phyloP scores from a whole-genome alignment of 1,284 basidiomycete genomes.

The Neolentinus lepideus region DNA sequence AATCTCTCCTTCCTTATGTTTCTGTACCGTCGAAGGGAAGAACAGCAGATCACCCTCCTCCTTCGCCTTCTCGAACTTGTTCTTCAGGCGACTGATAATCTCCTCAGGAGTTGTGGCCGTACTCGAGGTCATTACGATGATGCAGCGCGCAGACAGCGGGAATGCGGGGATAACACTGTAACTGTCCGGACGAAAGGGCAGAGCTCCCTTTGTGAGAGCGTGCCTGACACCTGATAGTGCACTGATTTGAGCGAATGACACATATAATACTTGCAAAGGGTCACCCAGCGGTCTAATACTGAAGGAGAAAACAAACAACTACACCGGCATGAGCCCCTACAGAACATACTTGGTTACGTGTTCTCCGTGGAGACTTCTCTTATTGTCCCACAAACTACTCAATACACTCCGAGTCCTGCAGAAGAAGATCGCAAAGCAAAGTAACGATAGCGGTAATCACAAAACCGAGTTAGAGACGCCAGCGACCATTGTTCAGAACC shows the following conservation, averaged over 20 bases:
- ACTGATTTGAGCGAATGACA: too few relatives aligned
- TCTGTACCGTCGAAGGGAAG: conserved; percentile 64
- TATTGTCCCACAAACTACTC: neutral
- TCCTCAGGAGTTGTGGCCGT: conserved; percentile 27
- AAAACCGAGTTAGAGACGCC: neutral
- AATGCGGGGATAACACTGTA: too few relatives aligned
- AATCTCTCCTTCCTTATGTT: conserved; percentile 51
- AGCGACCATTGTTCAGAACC: neutral
- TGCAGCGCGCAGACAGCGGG: too few relatives aligned
- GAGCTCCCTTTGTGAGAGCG: too few relatives aligned
- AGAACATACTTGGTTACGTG: too few relatives aligned
- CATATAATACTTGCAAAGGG: too few relatives aligned
- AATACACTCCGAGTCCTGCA: neutral
- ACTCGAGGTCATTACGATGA: neutral
- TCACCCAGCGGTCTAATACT: too few relatives aligned
- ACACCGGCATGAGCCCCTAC: too few relatives aligned
- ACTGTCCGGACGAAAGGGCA: too few relatives aligned
- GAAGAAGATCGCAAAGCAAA: neutral
- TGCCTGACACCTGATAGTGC: too few relatives aligned
- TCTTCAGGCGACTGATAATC: conserved; percentile 53
- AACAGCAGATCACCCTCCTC: conserved; percentile 68
- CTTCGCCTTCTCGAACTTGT: conserved; percentile 53
- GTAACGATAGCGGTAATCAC: neutral
- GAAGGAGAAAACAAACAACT: too few relatives aligned
- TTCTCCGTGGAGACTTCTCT: too few relatives aligned